Evolutionary conservation across 164 flowering plant genomes (phyloP), one percentile per base, ranked within the genome.

Genomic region (Nymphaea thermarum): DNA sequence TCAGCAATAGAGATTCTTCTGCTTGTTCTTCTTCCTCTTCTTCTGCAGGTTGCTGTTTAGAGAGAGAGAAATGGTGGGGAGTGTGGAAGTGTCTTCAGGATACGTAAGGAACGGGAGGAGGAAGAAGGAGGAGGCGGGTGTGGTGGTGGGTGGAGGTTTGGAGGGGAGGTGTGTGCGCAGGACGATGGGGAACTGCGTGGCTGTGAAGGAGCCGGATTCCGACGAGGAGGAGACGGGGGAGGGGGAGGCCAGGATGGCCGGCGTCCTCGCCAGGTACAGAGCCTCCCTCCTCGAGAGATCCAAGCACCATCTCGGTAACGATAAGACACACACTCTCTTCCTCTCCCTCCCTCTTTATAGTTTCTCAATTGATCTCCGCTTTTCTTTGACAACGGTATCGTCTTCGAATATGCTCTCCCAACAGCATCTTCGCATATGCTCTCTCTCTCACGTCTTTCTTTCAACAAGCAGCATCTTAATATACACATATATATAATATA

Each of bases 161-260:
- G 36, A 25, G 36, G 36, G 36, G 36, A 25, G 36, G 36, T 25
- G 36, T 25, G 36, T 25, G 36, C 36, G 36, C 36, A 25, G 36
- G 36, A 25, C 36, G 36, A 25, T 25, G 36, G 36, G 36, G 60
- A 55, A 16, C 16, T 55, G 60, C 60, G 12, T 61, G 17, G 63
- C 17, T 1, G 63, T 61, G 1, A 61, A 2, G 15, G 63, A 61
- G 41, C 63, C 63, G 5, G 63, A 61, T 16, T 16, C 63, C 5
- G 63, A 61, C 15, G 63, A 61, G 6, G 63, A 61, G 63, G 63
- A 5, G 17, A 61, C 63, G 41, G 63, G 63, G 6, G 63, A 61
- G 6, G 41, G 63, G 14, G 63, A 61, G 63, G 63, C 63, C 41
- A 5, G n/a, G 6, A 61, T 61, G 63, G 63, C 63, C 63, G 15